Evolutionary conservation across 202 grass and related monocot genomes (phyloP), one percentile per base, ranked within the genome.

Genomic region (Panicum hallii): DNA sequence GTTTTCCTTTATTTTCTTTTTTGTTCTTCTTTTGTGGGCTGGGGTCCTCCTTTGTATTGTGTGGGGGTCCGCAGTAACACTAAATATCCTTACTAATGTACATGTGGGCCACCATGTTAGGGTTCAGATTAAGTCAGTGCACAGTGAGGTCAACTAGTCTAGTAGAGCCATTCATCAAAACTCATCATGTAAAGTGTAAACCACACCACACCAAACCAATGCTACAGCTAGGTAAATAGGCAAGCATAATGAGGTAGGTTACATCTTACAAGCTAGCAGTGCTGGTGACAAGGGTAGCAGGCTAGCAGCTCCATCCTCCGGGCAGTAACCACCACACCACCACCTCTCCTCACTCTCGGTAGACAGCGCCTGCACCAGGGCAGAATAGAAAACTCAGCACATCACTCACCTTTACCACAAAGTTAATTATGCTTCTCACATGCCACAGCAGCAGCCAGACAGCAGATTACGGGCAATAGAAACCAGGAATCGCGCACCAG

Each of bases 301-400:
- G n/a, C 38, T 46, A 17, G 79, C 64, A 63, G 41, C 64, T 70
- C 20, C 62, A 14, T 2, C 50, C 8, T 58, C 30, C 13, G 26
- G 60, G 42, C 48, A 82, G 61, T 77, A 46, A 60, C 50, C 49
- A 63, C 40, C 23, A 47, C 52, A 28, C 14, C 43, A 50, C 19
- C 28, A 38, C 70, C 48, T 20, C 28, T 11, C 1, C 45, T 64
- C 11, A 52, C 17, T 26, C 5, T 42, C 36, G 71, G 48, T 67
- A 68, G 82, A 44, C 80, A 80, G 17, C 57, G 68, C 75, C 80
- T 87, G 75, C 67, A 15, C 34, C 79, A 86, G 44, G 69, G 53
- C 75, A 23, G 19, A 28, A 90, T 87, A 70, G 14, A 77, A 82
- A 86, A 90, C 46, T 52, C 45, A 69, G 76, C 89, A 65, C 80